A percentile compares a stretch with the other conserved stretches of the same genome.
These are phyloP conservation scores for Aristolochia contorta DNA, from an alignment of 164 flowering plant genomes.

Conservation along the genomic window DNA sequence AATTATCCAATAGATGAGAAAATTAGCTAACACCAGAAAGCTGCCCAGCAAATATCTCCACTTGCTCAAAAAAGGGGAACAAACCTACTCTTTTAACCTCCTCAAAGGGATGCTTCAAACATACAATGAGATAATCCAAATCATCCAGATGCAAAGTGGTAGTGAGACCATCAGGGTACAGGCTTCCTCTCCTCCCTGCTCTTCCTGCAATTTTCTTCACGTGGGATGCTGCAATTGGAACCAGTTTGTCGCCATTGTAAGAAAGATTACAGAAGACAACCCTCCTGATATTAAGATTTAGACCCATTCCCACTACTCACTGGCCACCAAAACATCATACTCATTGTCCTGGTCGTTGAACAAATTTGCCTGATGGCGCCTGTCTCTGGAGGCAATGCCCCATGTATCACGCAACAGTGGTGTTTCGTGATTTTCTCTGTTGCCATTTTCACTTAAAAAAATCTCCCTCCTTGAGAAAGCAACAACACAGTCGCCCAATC, in stretches of 20 bases:
- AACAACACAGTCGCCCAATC: constrained; percentile 88
- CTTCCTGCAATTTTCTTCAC: constrained; percentile 97
- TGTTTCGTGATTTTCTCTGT: constrained; percentile 81
- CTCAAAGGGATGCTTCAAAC: constrained; percentile 81
- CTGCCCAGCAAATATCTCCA: constrained; percentile 82
- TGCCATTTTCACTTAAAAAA: constrained; percentile 83
- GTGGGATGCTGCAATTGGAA: constrained; percentile 77
- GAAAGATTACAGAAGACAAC: constrained; percentile 68
- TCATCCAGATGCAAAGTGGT: constrained; percentile 70
- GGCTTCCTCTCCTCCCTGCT: constrained; percentile 94
- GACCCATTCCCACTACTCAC: constrained; percentile 99
- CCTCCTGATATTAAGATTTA: constrained; percentile 88
- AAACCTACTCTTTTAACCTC: constrained; percentile 71
- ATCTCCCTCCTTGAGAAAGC: constrained; percentile 96
- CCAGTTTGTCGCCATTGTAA: constrained; percentile 81
- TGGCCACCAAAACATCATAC: constrained; percentile 84
- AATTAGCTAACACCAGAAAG: constrained; percentile 43
- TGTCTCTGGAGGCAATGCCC: constrained; percentile 95
- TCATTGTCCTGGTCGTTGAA: constrained; percentile 81
- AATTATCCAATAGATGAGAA: constrained; percentile 61
- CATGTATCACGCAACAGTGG: constrained; percentile 89
- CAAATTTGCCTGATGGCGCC: constrained; percentile 76
- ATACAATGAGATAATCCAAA: constrained; percentile 69
- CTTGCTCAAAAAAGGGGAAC: constrained; percentile 87
- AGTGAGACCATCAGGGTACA: constrained; percentile 82